Base-by-base conservation (phyloP, 805 yeast genomes). In the Metschnikowia corniflorae region DNA sequence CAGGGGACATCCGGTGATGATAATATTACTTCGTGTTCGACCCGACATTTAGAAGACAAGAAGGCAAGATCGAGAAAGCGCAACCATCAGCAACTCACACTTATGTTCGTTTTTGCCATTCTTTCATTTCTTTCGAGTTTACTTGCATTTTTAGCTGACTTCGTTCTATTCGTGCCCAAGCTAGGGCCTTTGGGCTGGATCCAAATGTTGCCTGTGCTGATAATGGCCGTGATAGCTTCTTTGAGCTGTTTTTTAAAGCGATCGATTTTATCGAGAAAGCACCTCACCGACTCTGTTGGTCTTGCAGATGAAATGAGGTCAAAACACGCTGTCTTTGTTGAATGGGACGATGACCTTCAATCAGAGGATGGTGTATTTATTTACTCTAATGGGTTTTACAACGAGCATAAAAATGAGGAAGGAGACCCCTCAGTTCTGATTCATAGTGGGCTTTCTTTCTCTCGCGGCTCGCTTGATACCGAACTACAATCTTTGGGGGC, bases 171-270 rank as follows among this genome's bases (percentile, higher is more conserved):
- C 51, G 72, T 81, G 2, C 85, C 89, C 2, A 78, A 79, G 53
- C 62, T 91, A 37, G 72, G 77, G 36, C 88, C 87, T 80, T 74
- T 82, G 29, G 96, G 96, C 17, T 91, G 97, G 97, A 63, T 83
- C 33, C 73, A 85, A 41, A 63, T 89, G 17, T 78, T 77, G 0
- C 75, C 91, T 1, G 76, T 93, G 0, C 73, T 82, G 2, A 57
- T 81, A 21, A 68, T 80, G 30, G 82, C 91, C 0, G 44, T 81
- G 2, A 70, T 77, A 19, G 79, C 86, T 1, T 72, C 87, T 2
- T 55, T 81, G 45, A 60, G 84, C 14, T 86, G 95, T 56, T 70
- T 85, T 35, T 71, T 82, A 67, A 77, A 89, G 52, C 67, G 96
- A 47, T 72, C 84, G 0, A 74, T 78, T 4, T 70, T 74, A 16